Conservation (phyloP, 345 rosid species). For the Eutrema yunnanense region DNA sequence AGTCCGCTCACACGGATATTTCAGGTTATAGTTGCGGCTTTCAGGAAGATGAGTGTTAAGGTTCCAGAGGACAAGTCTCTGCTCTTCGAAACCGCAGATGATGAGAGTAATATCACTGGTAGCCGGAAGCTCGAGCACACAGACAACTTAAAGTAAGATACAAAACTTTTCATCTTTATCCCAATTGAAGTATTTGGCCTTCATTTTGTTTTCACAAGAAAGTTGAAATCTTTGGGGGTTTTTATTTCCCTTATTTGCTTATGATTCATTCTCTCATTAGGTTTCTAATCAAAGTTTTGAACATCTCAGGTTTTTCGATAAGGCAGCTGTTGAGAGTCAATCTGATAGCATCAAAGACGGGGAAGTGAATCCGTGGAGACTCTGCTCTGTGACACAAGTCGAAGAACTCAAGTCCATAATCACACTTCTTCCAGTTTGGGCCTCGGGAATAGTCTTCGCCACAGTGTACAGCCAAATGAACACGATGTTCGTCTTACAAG, state of each 20-base stretch:
- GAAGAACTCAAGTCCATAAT: constrained; percentile 85
- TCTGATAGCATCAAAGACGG: constrained; percentile 44
- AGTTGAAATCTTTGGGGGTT: not conserved
- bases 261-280: too few relatives aligned
- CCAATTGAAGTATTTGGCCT: not conserved
- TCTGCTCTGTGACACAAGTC: constrained; percentile 87
- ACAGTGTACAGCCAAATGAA: constrained; percentile 88
- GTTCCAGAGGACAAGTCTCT: constrained; percentile 71
- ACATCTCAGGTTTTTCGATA: constrained; percentile 69
- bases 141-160: constrained; percentile 50
- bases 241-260: too few relatives aligned
- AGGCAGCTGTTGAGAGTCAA: constrained; percentile 74
- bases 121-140: constrained; percentile 84
- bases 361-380: constrained; percentile 55
- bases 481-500: constrained; percentile 91
- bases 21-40: constrained; percentile 82
- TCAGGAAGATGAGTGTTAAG: constrained; percentile 49
- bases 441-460: constrained; percentile 77
- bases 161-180: not conserved
- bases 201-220: not conserved
- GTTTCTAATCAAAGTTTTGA: not conserved
- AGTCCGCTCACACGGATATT: constrained; percentile 78
- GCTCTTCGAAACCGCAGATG: constrained; percentile 64
- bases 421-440: constrained; percentile 82
- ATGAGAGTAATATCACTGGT: constrained; percentile 62